A percentile compares a stretch with the other conserved stretches of the same genome.
Evolutionary conservation across 805 yeast species (phyloP).

Genomic region (Candida dajiaensis): DNA sequence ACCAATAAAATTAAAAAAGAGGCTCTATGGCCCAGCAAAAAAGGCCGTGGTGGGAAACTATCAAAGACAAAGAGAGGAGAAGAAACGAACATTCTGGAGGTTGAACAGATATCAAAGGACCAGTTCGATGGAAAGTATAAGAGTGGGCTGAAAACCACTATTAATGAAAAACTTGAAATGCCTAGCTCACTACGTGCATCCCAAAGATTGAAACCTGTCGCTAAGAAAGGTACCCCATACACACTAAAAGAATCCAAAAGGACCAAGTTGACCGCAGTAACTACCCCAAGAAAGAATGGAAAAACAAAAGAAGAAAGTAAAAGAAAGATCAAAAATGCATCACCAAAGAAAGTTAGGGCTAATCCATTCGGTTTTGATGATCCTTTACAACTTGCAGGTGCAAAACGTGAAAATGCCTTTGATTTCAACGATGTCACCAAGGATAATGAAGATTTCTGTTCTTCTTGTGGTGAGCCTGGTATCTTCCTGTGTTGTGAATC

Average conservation of each 20-base stretch:
- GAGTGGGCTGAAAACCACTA: slow-evolving; percentile 7
- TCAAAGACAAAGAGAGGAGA: slow-evolving; percentile 15
- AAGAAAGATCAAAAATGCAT: slow-evolving; percentile 23
- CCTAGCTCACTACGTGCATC: slow-evolving; percentile 18
- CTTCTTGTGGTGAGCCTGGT: slow-evolving; percentile 88
- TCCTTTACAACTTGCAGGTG: slow-evolving; percentile 25
- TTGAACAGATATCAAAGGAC: not conserved
- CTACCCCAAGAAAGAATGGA: slow-evolving; percentile 7
- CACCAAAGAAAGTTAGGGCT: slow-evolving; percentile 27
- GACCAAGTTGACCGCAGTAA: not conserved
- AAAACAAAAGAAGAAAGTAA: slow-evolving; percentile 7
- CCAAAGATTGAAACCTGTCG: not conserved
- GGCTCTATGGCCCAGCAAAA: slow-evolving; percentile 43
- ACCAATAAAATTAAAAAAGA: slow-evolving; percentile 51
- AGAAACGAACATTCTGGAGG: not conserved
- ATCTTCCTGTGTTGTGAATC: slow-evolving; percentile 88
- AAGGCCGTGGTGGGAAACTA: slow-evolving; percentile 17
- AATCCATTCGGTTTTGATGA: slow-evolving; percentile 41
- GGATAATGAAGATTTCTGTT: slow-evolving; percentile 81
- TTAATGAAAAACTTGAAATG: slow-evolving; percentile 16
- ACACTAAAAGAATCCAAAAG: not conserved
- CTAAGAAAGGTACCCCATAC: slow-evolving; percentile 4
- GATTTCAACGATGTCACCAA: slow-evolving; percentile 27
- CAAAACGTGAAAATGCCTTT: slow-evolving; percentile 25
- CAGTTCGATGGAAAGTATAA: not conserved